Conservation (phyloP, 306 rosid species). For the Cicer bijugum region DNA sequence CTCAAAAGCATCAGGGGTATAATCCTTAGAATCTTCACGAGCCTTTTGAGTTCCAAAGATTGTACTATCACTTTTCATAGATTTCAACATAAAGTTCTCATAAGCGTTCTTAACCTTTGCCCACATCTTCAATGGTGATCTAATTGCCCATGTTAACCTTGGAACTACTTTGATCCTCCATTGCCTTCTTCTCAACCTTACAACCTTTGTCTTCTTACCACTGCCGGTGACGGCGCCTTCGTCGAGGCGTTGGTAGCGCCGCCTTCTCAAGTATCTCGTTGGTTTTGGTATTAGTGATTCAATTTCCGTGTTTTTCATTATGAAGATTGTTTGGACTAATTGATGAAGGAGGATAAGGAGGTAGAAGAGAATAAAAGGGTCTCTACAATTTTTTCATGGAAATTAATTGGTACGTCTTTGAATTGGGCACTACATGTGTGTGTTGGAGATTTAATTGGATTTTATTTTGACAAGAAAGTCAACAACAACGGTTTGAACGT, state of each 20-base stretch:
- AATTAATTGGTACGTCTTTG: constrained; percentile 18
- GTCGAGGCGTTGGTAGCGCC: constrained; percentile 52
- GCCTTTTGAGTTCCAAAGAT: constrained; percentile 50
- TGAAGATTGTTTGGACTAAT: not conserved
- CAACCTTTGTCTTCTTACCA: constrained; percentile 42
- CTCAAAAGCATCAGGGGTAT: constrained; percentile 50
- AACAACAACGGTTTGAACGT: constrained; percentile 37
- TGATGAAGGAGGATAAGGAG: not conserved
- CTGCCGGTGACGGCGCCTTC: not conserved
- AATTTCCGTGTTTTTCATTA: constrained; percentile 44
- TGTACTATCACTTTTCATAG: constrained; percentile 32
- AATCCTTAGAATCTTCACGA: constrained; percentile 15
- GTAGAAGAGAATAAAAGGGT: not conserved
- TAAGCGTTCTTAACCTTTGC: constrained; percentile 54
- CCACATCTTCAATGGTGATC: constrained; percentile 59
- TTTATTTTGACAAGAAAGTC: constrained; percentile 21
- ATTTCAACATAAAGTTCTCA: constrained; percentile 51
- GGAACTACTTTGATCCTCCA: constrained; percentile 51
- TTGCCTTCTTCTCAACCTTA: constrained; percentile 44
- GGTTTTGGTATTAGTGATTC: constrained; percentile 51
- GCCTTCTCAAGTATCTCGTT: constrained; percentile 45
- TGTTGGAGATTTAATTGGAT: constrained; percentile 19
- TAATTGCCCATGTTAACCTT: constrained; percentile 47
- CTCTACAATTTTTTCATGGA: not conserved
- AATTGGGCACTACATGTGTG: not conserved